These are phyloP conservation scores for Penicillium hesseltinei DNA, from an alignment of 2,329 filamentous ascomycete species.

Conservation along the genomic window DNA sequence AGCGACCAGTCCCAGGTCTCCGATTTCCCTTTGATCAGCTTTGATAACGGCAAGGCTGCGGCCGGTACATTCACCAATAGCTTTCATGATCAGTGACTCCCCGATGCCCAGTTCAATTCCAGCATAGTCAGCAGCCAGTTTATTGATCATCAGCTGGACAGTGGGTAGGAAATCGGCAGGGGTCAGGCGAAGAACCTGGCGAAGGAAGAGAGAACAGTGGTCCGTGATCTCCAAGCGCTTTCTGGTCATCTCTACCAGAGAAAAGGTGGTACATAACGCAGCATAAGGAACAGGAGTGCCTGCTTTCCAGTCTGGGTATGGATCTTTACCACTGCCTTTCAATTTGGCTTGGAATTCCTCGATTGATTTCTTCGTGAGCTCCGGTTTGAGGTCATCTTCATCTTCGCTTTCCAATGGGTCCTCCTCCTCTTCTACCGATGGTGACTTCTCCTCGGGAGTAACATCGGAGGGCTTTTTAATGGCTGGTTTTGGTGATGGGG, in stretches of 20 bases:
- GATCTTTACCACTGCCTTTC: constrained; percentile 66
- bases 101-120: constrained; percentile 98
- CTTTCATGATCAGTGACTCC: constrained; percentile 97
- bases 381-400: constrained; percentile 65
- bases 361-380: constrained; percentile 69
- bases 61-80: constrained; percentile 91
- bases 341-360: constrained; percentile 78
- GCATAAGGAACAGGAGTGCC: constrained; percentile 90
- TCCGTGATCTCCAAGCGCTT: constrained; percentile 86
- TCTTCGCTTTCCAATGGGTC: constrained; percentile 49
- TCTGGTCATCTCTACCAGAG: constrained; percentile 88
- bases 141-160: constrained; percentile 95
- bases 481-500: constrained; percentile 22
- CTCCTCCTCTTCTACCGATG: constrained; percentile 39
- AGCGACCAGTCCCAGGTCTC: constrained; percentile 89
- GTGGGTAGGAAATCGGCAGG: constrained; percentile 84
- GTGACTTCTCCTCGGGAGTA: constrained; percentile 32
- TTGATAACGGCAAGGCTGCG: constrained; percentile 87
- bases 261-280: constrained; percentile 91
- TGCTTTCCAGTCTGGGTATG: constrained; percentile 92
- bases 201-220: constrained; percentile 84
- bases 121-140: constrained; percentile 92
- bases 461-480: constrained; percentile 48
- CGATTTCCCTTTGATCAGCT: constrained; percentile 92
- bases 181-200: constrained; percentile 89